Evolutionary conservation across 257 asterid genomes (phyloP), one percentile per base, ranked within the genome.

Genomic region (Henckelia pumila): DNA sequence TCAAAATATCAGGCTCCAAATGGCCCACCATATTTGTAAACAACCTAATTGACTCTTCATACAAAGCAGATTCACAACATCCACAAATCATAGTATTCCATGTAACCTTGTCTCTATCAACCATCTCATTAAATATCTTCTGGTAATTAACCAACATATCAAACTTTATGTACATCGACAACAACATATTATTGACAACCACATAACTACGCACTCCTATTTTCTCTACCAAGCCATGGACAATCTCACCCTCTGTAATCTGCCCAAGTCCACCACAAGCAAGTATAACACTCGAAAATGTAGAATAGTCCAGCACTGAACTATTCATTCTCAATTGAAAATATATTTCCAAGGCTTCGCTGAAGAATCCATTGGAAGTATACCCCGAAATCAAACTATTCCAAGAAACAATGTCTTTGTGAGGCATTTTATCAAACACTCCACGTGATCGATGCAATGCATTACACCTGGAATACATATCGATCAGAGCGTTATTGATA

Each of bases 61-160:
- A 79, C 28, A 83, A 63, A 50, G 84, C 86, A 5, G 71, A 77
- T 74, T 84, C 82, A 47, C 72, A 79, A 72, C 67, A 84, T 76
- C 91, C 92, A 71, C 85, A 81, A 44, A 92, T 86, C 74, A 92
- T 74, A 28, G 82, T 89, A 77, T 92, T 87, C 96, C 95, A 87
- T 73, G 91, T 79, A 59, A 88, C 84, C 25, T 75, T 64, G 67
- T 92, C 95, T 78, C 79, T 89, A 44, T 13, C 59, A 74, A 83
- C 76, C 96, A 87, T 89, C 76, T 82, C 86, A 70, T 71, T 21
- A 28, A 87, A 86, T 66, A 87, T 56, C 78, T 66, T 80, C 78
- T 29, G 44, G 70, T 88, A 79, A 61, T 76, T 82, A 58, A 21
- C 66, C 63, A 75, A 37, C 80, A 65, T 79, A 53, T 85, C 87